Evolutionary conservation across 305 asterid genomes (phyloP), one percentile per base, ranked within the genome.

Genomic region (Euphrasia arctica): DNA sequence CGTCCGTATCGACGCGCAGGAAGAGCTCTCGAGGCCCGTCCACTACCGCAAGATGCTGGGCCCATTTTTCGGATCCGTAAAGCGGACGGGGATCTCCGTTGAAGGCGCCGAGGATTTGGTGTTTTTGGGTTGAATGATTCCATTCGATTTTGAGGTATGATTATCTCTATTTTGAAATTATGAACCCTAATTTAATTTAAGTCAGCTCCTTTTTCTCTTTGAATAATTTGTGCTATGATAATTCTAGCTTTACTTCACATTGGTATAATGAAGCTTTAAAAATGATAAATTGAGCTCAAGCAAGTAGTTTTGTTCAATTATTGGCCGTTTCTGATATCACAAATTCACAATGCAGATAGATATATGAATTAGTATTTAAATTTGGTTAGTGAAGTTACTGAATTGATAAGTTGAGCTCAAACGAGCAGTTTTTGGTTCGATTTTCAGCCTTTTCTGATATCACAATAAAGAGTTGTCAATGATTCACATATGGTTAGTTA

Each of bases 1-100:
- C 64, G 82, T 90, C 0, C 77, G 78, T 27, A 90, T 90, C 12
- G 90, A 90, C 9, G 82, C 68, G 49, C 67, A 51, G 42, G 90
- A 83, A 32, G 95, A 87, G 78, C 68, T 70, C 0, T 72, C 85
- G 11, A 65, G 89, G 72, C 89, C 94, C 0, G 43, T 85, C 55
- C 74, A 73, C 50, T 79, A 76, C 32, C 81, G 90, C n/a, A 83
- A 84, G 56, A 64, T 85, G 88, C 63, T 90, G 39, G 70, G 69
- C 5, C 87, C 92, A 0, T 79, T 87, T 13, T 85, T 82, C 27
- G 76, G 77, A 28, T 74, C 87, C 6, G 88, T 90, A 4, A 75
- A 79, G 63, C 76, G 82, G 15, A 72, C 79, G 0, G 97, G 97
- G 28, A 73, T 90, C 22, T 14, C 69, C 39, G 63, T 90, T 1